Conservation (phyloP, 208 protist species). For the Trypanosoma conorhini region DNA sequence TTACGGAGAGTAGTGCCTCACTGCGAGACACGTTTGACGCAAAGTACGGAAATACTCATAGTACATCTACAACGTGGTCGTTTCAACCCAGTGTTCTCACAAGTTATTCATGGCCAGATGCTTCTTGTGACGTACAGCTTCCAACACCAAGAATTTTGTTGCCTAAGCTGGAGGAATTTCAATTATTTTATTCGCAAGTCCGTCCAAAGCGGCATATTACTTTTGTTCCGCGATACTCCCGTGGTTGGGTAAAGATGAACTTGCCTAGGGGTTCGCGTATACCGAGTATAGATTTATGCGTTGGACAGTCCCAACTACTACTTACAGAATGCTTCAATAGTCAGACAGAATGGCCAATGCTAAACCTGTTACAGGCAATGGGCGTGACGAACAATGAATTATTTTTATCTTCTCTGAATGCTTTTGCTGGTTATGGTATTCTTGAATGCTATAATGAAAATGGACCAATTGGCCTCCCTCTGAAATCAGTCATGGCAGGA, state of each 20-base stretch:
- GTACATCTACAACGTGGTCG: not conserved
- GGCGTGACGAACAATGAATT: constrained; percentile 12
- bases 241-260: constrained; percentile 22
- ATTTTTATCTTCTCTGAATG: constrained; percentile 17
- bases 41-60: not conserved
- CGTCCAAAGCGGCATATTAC: constrained; percentile 23
- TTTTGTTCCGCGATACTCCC: constrained; percentile 22
- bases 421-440: constrained; percentile 22
- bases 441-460: constrained; percentile 14
- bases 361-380: constrained; percentile 35
- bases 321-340: constrained; percentile 45
- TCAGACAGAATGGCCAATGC: constrained; percentile 32
- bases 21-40: constrained; percentile 15
- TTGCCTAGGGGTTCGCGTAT: constrained; percentile 8
- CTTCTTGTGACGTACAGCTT: not conserved
- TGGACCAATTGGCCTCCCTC: constrained; percentile 1
- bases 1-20: constrained; percentile 10
- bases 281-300: constrained; percentile 19
- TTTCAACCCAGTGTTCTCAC: constrained; percentile 24
- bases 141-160: constrained; percentile 16
- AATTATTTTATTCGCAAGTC: constrained; percentile 19
- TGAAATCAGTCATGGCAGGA: constrained; percentile 1
- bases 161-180: constrained; percentile 12
- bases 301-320: constrained; percentile 23
- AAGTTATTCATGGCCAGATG: constrained; percentile 29